phyloP scores from a whole-genome alignment of 2,329 filamentous ascomycete species.

The Neophaeococcomyces mojaviensis region DNA sequence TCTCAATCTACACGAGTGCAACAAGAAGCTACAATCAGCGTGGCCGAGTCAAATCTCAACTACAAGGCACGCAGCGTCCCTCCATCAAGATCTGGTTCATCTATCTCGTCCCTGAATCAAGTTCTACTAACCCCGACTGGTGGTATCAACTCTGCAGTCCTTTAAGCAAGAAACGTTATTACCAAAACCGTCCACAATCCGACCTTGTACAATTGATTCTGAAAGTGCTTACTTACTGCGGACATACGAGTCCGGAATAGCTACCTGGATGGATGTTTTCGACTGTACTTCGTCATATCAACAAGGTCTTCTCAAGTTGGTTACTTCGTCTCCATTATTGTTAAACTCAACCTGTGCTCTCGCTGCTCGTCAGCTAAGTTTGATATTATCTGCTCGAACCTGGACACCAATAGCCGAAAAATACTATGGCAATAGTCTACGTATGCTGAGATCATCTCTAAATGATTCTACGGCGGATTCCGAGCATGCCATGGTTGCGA shows the following conservation, averaged over 20 bases:
- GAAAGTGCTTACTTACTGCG: not conserved
- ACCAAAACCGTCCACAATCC: no score
- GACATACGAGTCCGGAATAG: not conserved
- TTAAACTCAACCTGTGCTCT: conserved; percentile 8
- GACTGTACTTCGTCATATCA: not conserved
- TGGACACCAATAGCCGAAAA: not conserved
- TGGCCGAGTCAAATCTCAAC: no score
- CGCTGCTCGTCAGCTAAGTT: conserved; percentile 6
- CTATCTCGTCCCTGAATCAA: no score
- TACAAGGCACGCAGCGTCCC: no score
- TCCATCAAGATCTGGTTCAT: no score
- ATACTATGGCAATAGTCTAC: not conserved
- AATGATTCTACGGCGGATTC: not conserved
- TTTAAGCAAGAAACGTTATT: not conserved
- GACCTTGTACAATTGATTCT: not conserved
- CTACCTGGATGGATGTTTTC: conserved; percentile 2
- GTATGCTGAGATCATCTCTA: not conserved
- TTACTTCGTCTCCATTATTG: not conserved
- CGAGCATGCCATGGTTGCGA: conserved; percentile 1
- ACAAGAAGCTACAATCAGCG: no score
- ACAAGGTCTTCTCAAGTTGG: not conserved
- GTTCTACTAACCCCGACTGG: not conserved
- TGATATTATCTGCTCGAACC: not conserved
- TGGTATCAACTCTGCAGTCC: not conserved
- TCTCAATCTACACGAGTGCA: no score